phyloP scores from a whole-genome alignment of 75 land plant species.

The Cunninghamia lanceolata region DNA sequence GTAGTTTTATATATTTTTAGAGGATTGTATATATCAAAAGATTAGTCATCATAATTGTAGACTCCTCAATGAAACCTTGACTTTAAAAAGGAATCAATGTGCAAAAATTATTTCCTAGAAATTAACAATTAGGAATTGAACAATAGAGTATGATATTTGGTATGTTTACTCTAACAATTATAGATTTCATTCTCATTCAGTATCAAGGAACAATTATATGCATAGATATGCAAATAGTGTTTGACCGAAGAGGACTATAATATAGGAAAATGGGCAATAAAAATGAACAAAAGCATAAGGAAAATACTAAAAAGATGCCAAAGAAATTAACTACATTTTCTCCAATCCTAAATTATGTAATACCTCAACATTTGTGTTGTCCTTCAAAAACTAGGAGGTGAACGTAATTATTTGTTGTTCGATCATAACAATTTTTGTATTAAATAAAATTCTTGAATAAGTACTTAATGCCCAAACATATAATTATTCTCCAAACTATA shows the following conservation, averaged over 20 bases:
- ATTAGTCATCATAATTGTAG: not conserved
- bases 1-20: no score
- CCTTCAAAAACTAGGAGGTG: conserved; percentile 32
- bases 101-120: not conserved
- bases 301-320: not conserved
- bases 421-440: no score
- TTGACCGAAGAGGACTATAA: not conserved
- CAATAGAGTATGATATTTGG: not conserved
- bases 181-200: not conserved
- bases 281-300: not conserved
- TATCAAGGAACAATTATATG: not conserved
- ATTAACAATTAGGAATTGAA: not conserved
- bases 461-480: no score
- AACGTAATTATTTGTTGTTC: conserved; percentile 74
- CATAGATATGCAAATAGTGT: not conserved
- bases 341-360: not conserved
- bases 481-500: no score
- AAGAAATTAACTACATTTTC: not conserved
- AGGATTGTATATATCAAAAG: not conserved
- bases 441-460: no score
- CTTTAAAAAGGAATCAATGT: not conserved
- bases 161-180: not conserved
- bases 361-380: not conserved
- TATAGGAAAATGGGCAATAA: not conserved
- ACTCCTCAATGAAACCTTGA: not conserved